Percentiles rank a stretch among this genome's conserved stretches.
phyloP scores from a whole-genome alignment of 108 stramenopile genomes.

The Skeletonema tropicum region DNA sequence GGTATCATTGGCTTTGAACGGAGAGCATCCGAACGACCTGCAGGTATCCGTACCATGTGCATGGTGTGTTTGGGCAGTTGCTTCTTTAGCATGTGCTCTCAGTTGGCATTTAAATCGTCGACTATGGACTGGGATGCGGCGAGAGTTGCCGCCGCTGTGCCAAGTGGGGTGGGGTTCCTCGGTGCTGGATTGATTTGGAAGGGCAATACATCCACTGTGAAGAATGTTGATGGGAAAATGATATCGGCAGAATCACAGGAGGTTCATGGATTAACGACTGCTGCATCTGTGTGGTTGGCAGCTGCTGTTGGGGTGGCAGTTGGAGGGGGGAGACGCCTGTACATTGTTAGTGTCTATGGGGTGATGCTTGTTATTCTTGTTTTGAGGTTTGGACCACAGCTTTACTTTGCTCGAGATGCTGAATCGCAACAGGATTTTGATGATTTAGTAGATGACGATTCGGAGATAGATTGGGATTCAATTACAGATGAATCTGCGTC shows the following conservation, averaged over 20 bases:
- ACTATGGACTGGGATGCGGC: slow-evolving; percentile 79
- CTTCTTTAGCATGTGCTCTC: slow-evolving; percentile 79
- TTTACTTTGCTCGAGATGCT: slow-evolving; percentile 27
- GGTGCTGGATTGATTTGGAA: slow-evolving; percentile 58
- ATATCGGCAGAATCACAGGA: slow-evolving; percentile 24
- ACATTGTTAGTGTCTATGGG: slow-evolving; percentile 38
- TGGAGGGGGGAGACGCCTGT: slow-evolving; percentile 49
- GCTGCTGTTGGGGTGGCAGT: slow-evolving; percentile 33
- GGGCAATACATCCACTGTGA: slow-evolving; percentile 5
- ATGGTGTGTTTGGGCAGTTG: slow-evolving; percentile 86
- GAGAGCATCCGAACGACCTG: slow-evolving; percentile 85
- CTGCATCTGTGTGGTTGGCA: slow-evolving; percentile 39
- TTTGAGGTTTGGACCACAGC: slow-evolving; percentile 29
- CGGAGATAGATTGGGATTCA: slow-evolving; percentile 17
- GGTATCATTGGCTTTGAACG: slow-evolving; percentile 86
- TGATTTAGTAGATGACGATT: slow-evolving; percentile 9
- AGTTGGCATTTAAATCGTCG: slow-evolving; percentile 77
- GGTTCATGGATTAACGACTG: slow-evolving; percentile 58
- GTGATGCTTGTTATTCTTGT: slow-evolving; percentile 25
- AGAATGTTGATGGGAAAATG: slow-evolving; percentile 21
- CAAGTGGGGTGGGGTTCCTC: slow-evolving; percentile 53
- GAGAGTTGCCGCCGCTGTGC: slow-evolving; percentile 48
- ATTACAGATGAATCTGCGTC: slow-evolving; percentile 26
- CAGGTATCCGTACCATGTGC: slow-evolving; percentile 91
- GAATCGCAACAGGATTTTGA: slow-evolving; percentile 26